These are phyloP conservation scores for Triticum turgidum DNA, from an alignment of 176 grass and related monocot species.

Conservation along the genomic window DNA sequence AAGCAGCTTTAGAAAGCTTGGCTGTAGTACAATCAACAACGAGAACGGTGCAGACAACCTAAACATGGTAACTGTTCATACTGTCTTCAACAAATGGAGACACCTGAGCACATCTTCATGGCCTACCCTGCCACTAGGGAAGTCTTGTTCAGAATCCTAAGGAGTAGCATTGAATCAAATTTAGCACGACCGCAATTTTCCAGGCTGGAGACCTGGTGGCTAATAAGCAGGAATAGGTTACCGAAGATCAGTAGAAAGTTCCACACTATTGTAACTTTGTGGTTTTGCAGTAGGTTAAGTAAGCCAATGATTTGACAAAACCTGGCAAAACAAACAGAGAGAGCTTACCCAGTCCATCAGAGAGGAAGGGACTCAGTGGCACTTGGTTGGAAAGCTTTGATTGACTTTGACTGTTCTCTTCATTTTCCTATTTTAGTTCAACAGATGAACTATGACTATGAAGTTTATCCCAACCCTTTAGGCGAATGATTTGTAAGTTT, in stretches of 20 bases:
- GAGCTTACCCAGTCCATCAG: background rate
- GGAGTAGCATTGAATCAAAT: background rate
- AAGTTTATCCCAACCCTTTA: background rate
- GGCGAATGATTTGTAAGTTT: too few species aligned
- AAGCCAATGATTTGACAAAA: background rate
- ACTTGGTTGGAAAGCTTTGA: background rate
- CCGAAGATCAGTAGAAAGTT: background rate
- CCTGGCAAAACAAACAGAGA: background rate
- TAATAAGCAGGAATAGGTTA: background rate
- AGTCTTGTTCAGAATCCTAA: background rate
- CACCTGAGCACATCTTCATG: background rate
- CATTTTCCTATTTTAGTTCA: background rate
- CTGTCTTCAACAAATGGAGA: background rate
- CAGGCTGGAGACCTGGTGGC: background rate
- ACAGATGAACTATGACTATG: background rate
- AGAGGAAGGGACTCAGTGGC: background rate
- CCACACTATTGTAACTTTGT: background rate
- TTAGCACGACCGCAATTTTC: background rate
- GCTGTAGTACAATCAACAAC: background rate
- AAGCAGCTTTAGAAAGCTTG: constrained; percentile 1
- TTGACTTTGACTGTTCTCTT: background rate
- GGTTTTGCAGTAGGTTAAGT: background rate
- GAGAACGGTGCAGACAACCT: background rate
- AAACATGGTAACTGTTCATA: background rate
- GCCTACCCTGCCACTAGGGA: background rate